Base-by-base conservation (phyloP, 345 rosid species). In the Syzygium grande region DNA sequence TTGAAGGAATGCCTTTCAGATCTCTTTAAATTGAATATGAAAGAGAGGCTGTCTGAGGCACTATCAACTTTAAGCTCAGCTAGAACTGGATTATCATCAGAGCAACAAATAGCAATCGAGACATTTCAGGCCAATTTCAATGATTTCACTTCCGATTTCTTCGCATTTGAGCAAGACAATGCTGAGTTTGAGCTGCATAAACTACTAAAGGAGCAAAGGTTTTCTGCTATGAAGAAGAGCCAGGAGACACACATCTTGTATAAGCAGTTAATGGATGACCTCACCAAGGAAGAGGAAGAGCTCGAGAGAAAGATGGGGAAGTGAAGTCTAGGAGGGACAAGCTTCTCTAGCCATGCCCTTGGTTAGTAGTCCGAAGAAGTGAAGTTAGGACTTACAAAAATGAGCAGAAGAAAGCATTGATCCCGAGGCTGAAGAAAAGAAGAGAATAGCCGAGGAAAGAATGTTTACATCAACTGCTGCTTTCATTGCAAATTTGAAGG, bases 401-500 rank as follows among this genome's bases (percentile, higher is more conserved):
- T 73, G 52, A 51, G 43, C 54, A 65, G 6, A 21, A 61, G 1
- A 61, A 61, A 61, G 73, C 13, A 61, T n/a, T n/a, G n/a, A n/a
- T n/a, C 34, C 73, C 12, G 73, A 61, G 73, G 73, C 73, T 61
- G 73, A 3, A 34, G 73, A 61, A 61, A 61, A 61, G 34, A 61
- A 61, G 73, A n/a, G 19, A 61, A 61, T 3, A 61, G 73, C 73
- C 2, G 73, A 61, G 4, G 73, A 61, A 61, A n/a, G 73, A 61
- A 61, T 61, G 73, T n/a, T 34, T 38, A 52, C 79, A 56, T 80
- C 88, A 23, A 55, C 88, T 49, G 9, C 88, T 87, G 88, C 86
- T 87, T n/a, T n/a, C n/a, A n/a, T n/a, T n/a, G n/a, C 88, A n/a
- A 80, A 58, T 23, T 49, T 84, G 86, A 87, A 87, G 86, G 78